Evolutionary conservation across 257 asterid genomes (phyloP), one percentile per base, ranked within the genome.

Genomic region (Handroanthus guayacan): DNA sequence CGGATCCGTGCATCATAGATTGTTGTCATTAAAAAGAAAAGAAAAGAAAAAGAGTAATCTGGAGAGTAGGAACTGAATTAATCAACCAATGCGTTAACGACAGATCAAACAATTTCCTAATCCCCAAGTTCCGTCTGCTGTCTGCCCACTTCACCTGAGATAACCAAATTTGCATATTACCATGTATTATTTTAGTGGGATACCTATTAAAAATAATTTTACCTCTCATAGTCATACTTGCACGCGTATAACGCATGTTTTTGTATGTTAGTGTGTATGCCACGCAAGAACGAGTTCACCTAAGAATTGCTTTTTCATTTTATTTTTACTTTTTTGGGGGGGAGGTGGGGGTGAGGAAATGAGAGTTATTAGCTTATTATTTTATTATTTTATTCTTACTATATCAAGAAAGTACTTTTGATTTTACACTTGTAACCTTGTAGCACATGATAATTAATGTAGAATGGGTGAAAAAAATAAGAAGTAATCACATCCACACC

Each of bases 201-300:
- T 68, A 67, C 34, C 43, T 48, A 38, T 25, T 38, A 20, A 16
- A 12, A 6, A 5, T 5, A 6, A 41, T 18, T 11, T 12, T 51
- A 36, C 38, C 56, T 67, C 72, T 9, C 67, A 50, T 52, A 56
- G 14, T 69, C 57, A 80, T 75, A 74, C 71, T 63, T 80, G 84
- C 84, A 80, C 78, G 84, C 78, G 72, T 75, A 70, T 17, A 75
- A 48, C 56, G 84, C 84, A 75, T 75, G 81, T 74, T 67, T 79
- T 60, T 45, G 78, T 73, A 75, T 62, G 77, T 69, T 80, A 45
- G 78, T 80, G 84, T 44, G 60, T 75, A 62, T 64, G 62, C 74
- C 57, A 57, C 51, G 51, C 12, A 47, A 47, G 2, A 3, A 41
- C 9, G 39, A 74, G n/a, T 60, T 74, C 34, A 62, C 62, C 31